A percentile compares a stretch with the other conserved stretches of the same genome.
Evolutionary conservation across 257 asterid species (phyloP).

Genomic region (Forsythia suspensa): DNA sequence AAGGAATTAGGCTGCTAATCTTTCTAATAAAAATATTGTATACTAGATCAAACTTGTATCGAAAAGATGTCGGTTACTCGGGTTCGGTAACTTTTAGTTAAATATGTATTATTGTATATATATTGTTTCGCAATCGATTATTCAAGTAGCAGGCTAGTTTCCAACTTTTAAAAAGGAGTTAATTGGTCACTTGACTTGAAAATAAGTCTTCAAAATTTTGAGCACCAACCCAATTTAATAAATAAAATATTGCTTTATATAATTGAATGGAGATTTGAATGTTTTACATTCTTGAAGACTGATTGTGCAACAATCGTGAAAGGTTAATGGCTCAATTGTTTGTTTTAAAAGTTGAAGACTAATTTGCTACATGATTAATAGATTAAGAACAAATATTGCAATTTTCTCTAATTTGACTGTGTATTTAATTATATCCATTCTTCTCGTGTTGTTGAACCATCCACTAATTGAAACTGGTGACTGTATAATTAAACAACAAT

Average conservation of each 20-base stretch:
- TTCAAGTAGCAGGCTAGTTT: too few species aligned
- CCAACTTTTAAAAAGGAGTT: not conserved
- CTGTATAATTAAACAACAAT: not conserved
- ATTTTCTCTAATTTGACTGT: too few species aligned
- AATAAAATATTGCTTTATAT: too few species aligned
- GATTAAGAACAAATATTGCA: not conserved
- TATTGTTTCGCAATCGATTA: too few species aligned
- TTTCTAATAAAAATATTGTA: conserved; percentile 8
- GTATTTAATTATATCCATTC: too few species aligned
- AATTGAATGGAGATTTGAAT: not conserved
- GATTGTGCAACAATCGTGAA: too few species aligned
- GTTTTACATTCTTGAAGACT: not conserved
- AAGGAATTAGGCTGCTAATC: conserved; percentile 22
- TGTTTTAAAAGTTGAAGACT: not conserved
- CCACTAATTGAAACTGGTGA: not conserved
- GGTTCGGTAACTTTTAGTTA: not conserved
- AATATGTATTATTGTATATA: conserved; percentile 10
- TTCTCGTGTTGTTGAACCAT: not conserved
- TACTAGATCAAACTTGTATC: conserved; percentile 14
- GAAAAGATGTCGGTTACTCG: not conserved
- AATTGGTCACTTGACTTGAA: too few species aligned
- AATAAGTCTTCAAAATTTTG: not conserved
- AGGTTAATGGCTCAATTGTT: not conserved
- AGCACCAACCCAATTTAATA: not conserved
- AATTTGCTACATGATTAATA: not conserved